phyloP scores from a whole-genome alignment of 306 rosid genomes.

The Hippophae rhamnoides region DNA sequence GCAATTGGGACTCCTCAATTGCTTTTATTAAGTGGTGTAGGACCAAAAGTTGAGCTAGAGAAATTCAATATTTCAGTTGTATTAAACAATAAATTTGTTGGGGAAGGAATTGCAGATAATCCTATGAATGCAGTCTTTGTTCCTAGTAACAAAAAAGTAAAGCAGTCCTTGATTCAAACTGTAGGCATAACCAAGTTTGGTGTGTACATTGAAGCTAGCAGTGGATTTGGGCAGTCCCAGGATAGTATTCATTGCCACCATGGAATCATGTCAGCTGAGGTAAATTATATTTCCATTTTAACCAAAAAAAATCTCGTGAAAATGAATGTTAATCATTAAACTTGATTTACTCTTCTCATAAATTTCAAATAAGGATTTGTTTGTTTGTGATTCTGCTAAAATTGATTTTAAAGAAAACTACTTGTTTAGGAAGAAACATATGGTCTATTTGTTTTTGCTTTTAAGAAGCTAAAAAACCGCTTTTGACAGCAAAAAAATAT shows the following conservation, averaged over 20 bases:
- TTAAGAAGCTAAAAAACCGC: no score
- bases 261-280: slow-evolving; percentile 94
- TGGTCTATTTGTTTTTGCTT: no score
- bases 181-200: slow-evolving; percentile 87
- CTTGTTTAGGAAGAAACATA: no score
- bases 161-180: slow-evolving; percentile 65
- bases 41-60: slow-evolving; percentile 59
- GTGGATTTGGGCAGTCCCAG: slow-evolving; percentile 72
- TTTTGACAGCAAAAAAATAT: no score
- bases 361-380: no score
- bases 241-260: slow-evolving; percentile 89
- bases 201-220: slow-evolving; percentile 80
- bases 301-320: no score
- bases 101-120: slow-evolving; percentile 85
- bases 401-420: no score
- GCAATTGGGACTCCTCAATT: slow-evolving; percentile 87
- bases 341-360: no score
- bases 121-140: slow-evolving; percentile 84
- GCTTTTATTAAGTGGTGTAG: slow-evolving; percentile 83
- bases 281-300: slow-evolving; percentile 21
- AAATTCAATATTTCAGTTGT: slow-evolving; percentile 57
- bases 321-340: no score
- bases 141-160: slow-evolving; percentile 42
- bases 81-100: slow-evolving; percentile 53
- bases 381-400: no score